Percentiles rank a stretch among this genome's conserved stretches.
phyloP scores from a whole-genome alignment of 805 yeast genomes.

The Schizosaccharomyces osmophilus region DNA sequence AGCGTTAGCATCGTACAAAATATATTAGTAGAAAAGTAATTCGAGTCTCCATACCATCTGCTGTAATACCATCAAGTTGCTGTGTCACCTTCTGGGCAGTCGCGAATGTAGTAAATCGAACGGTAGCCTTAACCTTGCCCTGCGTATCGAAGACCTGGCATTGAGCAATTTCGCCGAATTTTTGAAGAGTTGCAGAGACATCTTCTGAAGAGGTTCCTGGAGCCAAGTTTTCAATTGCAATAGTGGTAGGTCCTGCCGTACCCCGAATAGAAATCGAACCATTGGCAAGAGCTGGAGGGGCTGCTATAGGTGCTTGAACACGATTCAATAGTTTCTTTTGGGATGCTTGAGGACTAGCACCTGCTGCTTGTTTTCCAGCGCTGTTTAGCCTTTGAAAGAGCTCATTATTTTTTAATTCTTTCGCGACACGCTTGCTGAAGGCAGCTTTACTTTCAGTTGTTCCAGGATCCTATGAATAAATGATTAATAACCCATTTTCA shows the following conservation, averaged over 20 bases:
- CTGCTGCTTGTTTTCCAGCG: background rate
- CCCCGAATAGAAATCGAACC: background rate
- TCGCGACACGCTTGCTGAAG: background rate
- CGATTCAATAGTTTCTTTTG: background rate
- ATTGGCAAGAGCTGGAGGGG: background rate
- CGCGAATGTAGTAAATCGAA: background rate
- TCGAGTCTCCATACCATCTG: background rate
- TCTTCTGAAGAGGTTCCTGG: conserved; percentile 2
- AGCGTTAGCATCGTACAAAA: too few species aligned
- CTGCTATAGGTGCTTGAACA: background rate
- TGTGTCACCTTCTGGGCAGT: background rate
- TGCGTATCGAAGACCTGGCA: background rate
- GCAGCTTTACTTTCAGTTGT: background rate
- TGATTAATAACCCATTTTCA: background rate
- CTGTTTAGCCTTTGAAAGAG: background rate
- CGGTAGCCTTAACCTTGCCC: background rate
- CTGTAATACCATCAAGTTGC: background rate
- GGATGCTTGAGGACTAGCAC: background rate
- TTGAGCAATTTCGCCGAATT: background rate
- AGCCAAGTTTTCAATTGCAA: background rate
- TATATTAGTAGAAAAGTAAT: too few species aligned
- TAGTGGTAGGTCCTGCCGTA: conserved; percentile 1
- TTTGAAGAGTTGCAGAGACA: background rate
- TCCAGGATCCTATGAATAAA: too few species aligned
- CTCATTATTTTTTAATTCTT: background rate